Evolutionary conservation across 345 rosid genomes (phyloP).

Genomic region (Xanthoceras sorbifolium): DNA sequence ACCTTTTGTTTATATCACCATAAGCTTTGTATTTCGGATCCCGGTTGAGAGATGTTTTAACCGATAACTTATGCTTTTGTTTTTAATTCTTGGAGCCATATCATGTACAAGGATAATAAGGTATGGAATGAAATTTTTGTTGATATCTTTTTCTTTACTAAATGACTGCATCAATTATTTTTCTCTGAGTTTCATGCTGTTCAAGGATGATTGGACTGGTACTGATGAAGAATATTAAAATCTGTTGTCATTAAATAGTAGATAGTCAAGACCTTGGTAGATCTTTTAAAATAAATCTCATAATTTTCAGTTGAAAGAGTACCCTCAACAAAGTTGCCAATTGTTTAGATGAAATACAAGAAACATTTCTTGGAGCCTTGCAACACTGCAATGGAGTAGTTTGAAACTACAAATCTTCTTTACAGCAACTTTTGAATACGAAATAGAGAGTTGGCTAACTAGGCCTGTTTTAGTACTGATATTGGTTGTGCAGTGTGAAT

Average conservation of each 20-base stretch:
- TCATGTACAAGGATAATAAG: slow-evolving; percentile 38
- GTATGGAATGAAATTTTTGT: slow-evolving; percentile 30
- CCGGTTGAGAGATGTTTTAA: slow-evolving; percentile 6
- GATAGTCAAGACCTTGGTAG: neutral
- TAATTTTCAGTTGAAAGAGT: neutral
- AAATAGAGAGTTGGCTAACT: neutral
- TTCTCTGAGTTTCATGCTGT: neutral
- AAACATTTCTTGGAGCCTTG: neutral
- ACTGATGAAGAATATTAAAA: neutral
- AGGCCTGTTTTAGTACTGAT: neutral
- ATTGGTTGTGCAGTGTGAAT: neutral
- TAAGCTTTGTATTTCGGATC: slow-evolving; percentile 18
- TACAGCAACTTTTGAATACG: neutral
- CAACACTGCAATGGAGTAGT: neutral
- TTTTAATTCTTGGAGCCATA: slow-evolving; percentile 18
- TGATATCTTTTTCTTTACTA: neutral
- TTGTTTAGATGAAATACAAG: neutral
- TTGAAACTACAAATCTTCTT: neutral
- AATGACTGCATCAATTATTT: neutral
- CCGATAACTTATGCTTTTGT: slow-evolving; percentile 5
- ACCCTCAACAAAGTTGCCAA: neutral
- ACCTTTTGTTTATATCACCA: slow-evolving; percentile 36
- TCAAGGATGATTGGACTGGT: neutral
- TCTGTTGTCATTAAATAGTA: neutral
- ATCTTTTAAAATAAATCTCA: neutral